Conservation (phyloP, 192 early-diverging fungal species). For the Haplosporangium gracile region DNA sequence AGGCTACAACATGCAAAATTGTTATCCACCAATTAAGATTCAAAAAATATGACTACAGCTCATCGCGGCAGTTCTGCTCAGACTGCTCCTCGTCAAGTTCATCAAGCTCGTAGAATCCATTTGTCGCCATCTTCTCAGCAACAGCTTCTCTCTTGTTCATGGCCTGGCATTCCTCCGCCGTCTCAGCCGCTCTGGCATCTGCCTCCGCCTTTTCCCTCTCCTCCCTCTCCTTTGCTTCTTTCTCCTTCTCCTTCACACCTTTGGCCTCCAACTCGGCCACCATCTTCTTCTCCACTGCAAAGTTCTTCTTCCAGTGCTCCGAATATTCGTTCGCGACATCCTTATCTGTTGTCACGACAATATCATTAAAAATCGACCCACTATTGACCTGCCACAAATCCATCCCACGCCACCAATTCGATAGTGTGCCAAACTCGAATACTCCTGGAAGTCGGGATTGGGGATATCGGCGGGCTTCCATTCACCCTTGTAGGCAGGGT, state of each 20-base stretch:
- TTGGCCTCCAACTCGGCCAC: constrained; percentile 26
- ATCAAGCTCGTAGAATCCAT: background rate
- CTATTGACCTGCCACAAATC: constrained; percentile 98
- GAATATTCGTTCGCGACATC: constrained; percentile 77
- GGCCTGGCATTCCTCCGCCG: background rate
- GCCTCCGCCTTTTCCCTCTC: background rate
- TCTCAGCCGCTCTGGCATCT: background rate
- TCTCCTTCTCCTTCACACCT: constrained; percentile 34
- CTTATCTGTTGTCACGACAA: constrained; percentile 88
- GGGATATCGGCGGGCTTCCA: constrained; percentile 89
- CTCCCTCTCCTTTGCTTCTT: constrained; percentile 15
- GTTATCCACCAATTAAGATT: too few species aligned
- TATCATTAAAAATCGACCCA: constrained; percentile 93
- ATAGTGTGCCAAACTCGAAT: constrained; percentile 84
- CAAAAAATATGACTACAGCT: background rate
- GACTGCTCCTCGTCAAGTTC: background rate
- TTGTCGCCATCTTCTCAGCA: background rate
- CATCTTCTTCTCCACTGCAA: constrained; percentile 19
- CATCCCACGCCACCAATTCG: constrained; percentile 89
- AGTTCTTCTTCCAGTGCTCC: constrained; percentile 31
- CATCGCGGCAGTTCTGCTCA: background rate
- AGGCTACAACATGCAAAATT: background rate
- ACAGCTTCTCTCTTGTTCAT: background rate
- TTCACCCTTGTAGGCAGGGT: constrained; percentile 95
- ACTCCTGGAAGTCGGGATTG: constrained; percentile 94